Evolutionary conservation across 495 filamentous ascomycete species (phyloP).

Genomic region (Acidiella bohemica): DNA sequence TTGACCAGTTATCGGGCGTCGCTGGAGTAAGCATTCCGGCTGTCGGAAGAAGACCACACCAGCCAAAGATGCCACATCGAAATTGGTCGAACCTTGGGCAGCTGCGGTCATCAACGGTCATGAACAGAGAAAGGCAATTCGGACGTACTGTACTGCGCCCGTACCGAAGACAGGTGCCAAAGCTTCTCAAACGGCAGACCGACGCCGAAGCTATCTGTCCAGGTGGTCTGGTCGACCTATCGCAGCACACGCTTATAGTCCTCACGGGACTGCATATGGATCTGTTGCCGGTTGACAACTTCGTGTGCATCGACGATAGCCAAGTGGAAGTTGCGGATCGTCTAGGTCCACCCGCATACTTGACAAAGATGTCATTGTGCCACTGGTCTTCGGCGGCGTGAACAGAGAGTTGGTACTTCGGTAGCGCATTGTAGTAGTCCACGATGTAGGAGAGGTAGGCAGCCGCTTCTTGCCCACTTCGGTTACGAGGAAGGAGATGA

Average conservation of each 20-base stretch:
- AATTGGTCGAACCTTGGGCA: neutral
- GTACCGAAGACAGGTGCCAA: neutral
- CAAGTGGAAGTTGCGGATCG: neutral
- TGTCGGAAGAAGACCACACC: neutral
- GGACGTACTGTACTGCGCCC: neutral
- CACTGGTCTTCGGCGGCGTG: conserved; percentile 1
- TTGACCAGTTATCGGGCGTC: too few relatives aligned
- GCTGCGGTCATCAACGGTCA: neutral
- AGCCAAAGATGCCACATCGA: conserved; percentile 1
- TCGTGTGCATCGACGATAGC: neutral
- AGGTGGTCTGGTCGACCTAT: neutral
- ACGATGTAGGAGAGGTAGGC: neutral
- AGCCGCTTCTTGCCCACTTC: neutral
- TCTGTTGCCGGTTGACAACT: neutral
- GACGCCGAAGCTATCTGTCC: neutral
- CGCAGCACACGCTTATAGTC: neutral
- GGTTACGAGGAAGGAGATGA: neutral
- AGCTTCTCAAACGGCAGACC: neutral
- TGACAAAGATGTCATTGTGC: neutral
- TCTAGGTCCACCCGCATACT: neutral
- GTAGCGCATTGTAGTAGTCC: conserved; percentile 1
- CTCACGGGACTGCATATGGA: neutral
- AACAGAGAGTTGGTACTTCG: neutral
- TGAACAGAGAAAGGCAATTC: neutral
- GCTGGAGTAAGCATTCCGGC: neutral